Evolutionary conservation across 208 protist species (phyloP).

Genomic region (Borovskyia barvae): DNA sequence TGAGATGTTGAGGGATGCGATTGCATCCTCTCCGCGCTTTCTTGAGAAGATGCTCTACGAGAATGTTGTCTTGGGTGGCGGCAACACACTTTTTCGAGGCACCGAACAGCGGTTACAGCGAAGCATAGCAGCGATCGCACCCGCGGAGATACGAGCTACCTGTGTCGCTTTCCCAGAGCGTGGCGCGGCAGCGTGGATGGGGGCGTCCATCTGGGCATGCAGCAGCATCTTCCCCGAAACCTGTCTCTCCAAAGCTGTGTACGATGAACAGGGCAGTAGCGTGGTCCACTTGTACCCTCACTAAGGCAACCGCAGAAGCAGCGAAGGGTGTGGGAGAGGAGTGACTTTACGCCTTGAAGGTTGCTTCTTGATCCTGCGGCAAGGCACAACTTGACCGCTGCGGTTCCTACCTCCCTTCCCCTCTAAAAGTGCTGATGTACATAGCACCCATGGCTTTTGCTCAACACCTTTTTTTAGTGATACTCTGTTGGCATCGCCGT

Average conservation of each 20-base stretch:
- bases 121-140: slow-evolving; percentile 42
- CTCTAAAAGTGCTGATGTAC: no score
- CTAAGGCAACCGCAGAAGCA: background rate
- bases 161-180: slow-evolving; percentile 81
- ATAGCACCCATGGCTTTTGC: no score
- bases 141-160: slow-evolving; percentile 19
- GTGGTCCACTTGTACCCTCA: slow-evolving; percentile 55
- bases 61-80: slow-evolving; percentile 94
- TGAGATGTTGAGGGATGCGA: slow-evolving; percentile 50
- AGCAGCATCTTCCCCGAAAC: slow-evolving; percentile 59
- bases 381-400: no score
- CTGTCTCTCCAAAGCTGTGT: slow-evolving; percentile 79
- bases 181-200: slow-evolving; percentile 78
- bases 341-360: no score
- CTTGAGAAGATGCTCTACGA: slow-evolving; percentile 58
- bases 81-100: slow-evolving; percentile 84
- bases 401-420: no score
- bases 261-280: slow-evolving; percentile 72
- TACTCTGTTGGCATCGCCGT: no score
- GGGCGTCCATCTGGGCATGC: slow-evolving; percentile 81
- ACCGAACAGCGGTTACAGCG: slow-evolving; percentile 77
- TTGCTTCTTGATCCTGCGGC: no score
- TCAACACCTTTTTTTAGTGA: no score
- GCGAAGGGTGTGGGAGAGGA: no score
- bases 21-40: slow-evolving; percentile 33